phyloP scores from a whole-genome alignment of 140 eudicot species.

The Eryngium alpinum region DNA sequence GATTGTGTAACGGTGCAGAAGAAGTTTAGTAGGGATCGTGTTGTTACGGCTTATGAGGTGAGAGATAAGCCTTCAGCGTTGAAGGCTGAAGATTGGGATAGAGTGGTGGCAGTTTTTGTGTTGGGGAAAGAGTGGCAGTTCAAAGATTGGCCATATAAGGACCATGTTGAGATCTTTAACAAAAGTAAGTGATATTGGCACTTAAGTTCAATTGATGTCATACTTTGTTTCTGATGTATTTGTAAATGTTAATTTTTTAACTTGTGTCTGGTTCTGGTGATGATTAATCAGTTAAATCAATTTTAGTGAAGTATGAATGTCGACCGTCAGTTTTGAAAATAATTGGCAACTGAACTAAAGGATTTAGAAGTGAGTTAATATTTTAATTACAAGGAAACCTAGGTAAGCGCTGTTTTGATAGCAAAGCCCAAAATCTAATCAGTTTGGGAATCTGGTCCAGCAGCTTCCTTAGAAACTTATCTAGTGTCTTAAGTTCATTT shows the following conservation, averaged over 20 bases:
- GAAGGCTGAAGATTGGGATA: conserved; percentile 90
- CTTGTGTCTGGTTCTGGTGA: not conserved
- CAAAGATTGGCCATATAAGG: conserved; percentile 98
- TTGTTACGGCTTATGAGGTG: conserved; percentile 90
- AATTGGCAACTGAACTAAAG: not conserved
- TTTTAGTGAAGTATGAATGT: not conserved
- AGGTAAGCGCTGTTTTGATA: not conserved
- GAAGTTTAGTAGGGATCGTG: conserved; percentile 92
- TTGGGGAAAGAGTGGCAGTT: conserved; percentile 99
- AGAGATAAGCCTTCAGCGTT: conserved; percentile 88
- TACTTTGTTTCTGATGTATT: not conserved
- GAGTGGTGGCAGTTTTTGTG: conserved; percentile 93
- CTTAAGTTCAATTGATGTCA: not conserved
- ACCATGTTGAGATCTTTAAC: conserved; percentile 92
- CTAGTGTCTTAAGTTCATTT: not conserved
- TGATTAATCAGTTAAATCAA: not conserved
- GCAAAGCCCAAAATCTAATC: not conserved
- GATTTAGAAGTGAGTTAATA: not conserved
- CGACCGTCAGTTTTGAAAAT: not conserved
- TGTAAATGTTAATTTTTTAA: not conserved
- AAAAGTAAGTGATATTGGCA: conserved; percentile 48
- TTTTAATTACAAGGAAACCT: not conserved
- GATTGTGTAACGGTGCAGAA: conserved; percentile 57
- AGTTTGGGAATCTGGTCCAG: not conserved
- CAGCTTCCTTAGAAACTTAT: not conserved